phyloP scores from a whole-genome alignment of 495 filamentous ascomycete species.

The Tuber melanosporum region DNA sequence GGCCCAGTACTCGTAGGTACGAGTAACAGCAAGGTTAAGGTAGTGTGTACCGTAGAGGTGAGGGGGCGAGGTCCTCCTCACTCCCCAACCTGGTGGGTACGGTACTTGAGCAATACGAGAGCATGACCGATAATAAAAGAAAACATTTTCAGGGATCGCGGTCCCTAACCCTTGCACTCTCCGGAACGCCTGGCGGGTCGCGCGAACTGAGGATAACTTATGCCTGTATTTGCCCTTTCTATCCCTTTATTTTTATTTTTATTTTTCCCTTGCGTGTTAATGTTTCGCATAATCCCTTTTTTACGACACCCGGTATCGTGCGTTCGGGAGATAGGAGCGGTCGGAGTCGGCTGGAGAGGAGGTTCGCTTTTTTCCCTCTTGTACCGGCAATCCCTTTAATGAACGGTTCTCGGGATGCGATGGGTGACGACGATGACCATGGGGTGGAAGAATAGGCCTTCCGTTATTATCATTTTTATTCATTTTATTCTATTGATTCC shows the following conservation, averaged over 20 bases:
- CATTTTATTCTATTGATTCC: neutral
- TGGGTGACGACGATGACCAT: neutral
- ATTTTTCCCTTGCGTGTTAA: neutral
- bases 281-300: neutral
- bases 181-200: neutral
- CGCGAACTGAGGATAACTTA: neutral
- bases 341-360: neutral
- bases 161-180: neutral
- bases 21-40: neutral
- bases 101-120: neutral
- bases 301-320: neutral
- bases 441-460: neutral
- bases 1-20: too few relatives aligned
- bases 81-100: neutral
- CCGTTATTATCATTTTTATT: neutral
- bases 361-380: neutral
- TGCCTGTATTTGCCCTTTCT: neutral
- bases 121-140: neutral
- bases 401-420: neutral
- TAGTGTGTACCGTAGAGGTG: neutral
- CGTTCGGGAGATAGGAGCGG: neutral
- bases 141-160: neutral
- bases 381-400: neutral
- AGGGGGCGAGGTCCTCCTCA: neutral
- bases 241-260: neutral